Percentiles rank a stretch among this genome's conserved stretches.
Evolutionary conservation across 2,329 filamentous ascomycete species (phyloP).

Genomic region (Aspergillus sojae): DNA sequence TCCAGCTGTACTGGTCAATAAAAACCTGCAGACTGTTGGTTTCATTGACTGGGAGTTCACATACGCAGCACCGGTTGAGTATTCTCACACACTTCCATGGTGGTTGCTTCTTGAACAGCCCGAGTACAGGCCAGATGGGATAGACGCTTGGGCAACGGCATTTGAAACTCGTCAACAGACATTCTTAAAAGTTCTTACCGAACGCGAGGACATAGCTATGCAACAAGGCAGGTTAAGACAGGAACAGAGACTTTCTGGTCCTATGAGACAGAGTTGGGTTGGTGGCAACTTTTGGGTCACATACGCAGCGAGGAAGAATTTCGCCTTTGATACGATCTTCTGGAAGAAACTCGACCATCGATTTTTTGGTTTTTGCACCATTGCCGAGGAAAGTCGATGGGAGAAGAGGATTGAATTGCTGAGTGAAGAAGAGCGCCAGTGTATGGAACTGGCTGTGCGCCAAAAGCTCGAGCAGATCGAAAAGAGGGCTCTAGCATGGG

Average conservation of each 20-base stretch:
- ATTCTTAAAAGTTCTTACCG: conserved; percentile 19
- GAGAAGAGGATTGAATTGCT: conserved; percentile 13
- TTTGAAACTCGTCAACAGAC: conserved; percentile 19
- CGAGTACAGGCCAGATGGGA: conserved; percentile 23
- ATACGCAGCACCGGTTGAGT: conserved; percentile 21
- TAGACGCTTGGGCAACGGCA: conserved; percentile 21
- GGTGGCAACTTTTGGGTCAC: conserved; percentile 13
- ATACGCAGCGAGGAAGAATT: conserved; percentile 14
- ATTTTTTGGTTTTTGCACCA: not conserved
- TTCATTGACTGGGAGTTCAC: conserved; percentile 31
- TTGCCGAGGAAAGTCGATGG: conserved; percentile 8
- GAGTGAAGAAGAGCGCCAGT: conserved; percentile 6
- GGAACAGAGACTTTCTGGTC: conserved; percentile 20
- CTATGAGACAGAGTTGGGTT: conserved; percentile 18
- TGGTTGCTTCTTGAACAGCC: too few species aligned
- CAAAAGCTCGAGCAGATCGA: conserved; percentile 16
- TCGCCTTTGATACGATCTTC: conserved; percentile 14
- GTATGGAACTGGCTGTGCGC: conserved; percentile 14
- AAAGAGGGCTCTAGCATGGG: conserved; percentile 14
- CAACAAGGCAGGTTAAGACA: conserved; percentile 6
- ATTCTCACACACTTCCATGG: too few species aligned
- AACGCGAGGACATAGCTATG: conserved; percentile 19
- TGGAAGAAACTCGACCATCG: conserved; percentile 15
- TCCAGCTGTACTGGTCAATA: too few species aligned
- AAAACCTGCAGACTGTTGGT: too few species aligned